Conservation (phyloP, 495 filamentous ascomycete genomes). For the Xylaria scruposa region DNA sequence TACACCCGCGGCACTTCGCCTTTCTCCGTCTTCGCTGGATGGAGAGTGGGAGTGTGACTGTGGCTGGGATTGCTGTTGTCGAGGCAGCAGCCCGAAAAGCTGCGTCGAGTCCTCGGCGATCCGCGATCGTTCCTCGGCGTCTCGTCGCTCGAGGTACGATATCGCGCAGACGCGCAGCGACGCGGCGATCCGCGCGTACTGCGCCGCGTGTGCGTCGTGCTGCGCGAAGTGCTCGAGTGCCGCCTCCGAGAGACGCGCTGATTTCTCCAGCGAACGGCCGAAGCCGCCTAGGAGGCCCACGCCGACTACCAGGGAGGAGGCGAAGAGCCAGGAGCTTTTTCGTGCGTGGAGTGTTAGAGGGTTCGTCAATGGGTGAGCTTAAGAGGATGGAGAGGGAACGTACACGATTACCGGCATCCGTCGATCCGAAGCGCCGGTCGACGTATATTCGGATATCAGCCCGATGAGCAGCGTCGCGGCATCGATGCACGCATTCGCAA, state of each 20-base stretch:
- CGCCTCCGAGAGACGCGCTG: conserved; percentile 42
- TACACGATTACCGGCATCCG: conserved; percentile 52
- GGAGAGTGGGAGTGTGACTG: not conserved
- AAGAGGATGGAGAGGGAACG: conserved; percentile 18
- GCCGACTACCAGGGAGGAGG: conserved; percentile 53
- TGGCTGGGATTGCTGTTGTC: not conserved
- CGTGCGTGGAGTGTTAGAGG: not conserved
- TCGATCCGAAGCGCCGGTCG: conserved; percentile 39
- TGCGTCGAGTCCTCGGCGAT: conserved; percentile 52
- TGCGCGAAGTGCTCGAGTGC: conserved; percentile 52
- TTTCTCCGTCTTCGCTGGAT: not conserved
- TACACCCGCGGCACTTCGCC: not conserved
- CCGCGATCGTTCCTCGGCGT: conserved; percentile 45
- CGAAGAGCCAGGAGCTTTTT: conserved; percentile 54
- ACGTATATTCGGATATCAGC: conserved; percentile 43
- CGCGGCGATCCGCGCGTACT: conserved; percentile 55
- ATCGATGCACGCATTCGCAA: conserved; percentile 56
- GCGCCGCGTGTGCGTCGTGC: conserved; percentile 50
- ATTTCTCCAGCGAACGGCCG: conserved; percentile 53
- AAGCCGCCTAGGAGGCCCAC: conserved; percentile 52
- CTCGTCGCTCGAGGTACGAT: conserved; percentile 47
- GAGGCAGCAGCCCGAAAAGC: conserved; percentile 51
- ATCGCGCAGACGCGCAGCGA: conserved; percentile 49
- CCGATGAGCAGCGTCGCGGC: conserved; percentile 55
- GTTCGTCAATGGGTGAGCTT: not conserved